Evolutionary conservation across 805 yeast genomes (phyloP).

Genomic region (Candida boleticola): DNA sequence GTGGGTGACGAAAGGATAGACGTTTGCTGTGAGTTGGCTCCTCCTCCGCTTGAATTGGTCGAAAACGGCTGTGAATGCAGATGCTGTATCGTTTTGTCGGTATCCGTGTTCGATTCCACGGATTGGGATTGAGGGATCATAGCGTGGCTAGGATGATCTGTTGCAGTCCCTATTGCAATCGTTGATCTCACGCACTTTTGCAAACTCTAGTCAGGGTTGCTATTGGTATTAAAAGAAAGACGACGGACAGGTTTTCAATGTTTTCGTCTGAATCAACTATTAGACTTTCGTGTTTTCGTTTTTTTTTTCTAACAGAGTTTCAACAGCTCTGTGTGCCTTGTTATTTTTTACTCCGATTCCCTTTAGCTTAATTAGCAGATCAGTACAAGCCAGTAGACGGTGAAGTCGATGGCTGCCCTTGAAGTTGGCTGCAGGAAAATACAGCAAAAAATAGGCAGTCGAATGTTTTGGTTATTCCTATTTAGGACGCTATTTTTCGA

Average conservation of each 20-base stretch:
- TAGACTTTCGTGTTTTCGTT: not conserved
- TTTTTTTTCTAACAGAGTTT: not conserved
- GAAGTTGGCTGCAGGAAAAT: not conserved
- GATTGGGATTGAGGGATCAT: not conserved
- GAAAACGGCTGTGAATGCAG: conserved; percentile 2
- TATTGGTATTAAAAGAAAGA: no score
- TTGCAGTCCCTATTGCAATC: no score
- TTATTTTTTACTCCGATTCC: no score
- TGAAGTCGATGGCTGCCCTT: not conserved
- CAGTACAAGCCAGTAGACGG: no score
- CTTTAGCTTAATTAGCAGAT: no score
- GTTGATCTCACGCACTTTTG: no score
- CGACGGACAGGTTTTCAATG: no score
- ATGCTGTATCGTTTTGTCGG: not conserved
- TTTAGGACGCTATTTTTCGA: not conserved
- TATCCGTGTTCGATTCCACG: not conserved
- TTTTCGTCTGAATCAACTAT: no score
- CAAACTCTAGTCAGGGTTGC: no score
- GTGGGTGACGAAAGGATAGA: conserved; percentile 23
- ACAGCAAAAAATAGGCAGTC: not conserved
- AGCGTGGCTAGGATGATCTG: not conserved
- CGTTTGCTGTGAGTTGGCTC: conserved; percentile 2
- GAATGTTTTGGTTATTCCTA: not conserved
- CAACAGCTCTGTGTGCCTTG: no score
- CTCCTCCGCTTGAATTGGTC: not conserved